A percentile compares a stretch with the other conserved stretches of the same genome.
Evolutionary conservation across 1,139 yeast genomes (phyloP).

Genomic region (Scheffersomyces titani): DNA sequence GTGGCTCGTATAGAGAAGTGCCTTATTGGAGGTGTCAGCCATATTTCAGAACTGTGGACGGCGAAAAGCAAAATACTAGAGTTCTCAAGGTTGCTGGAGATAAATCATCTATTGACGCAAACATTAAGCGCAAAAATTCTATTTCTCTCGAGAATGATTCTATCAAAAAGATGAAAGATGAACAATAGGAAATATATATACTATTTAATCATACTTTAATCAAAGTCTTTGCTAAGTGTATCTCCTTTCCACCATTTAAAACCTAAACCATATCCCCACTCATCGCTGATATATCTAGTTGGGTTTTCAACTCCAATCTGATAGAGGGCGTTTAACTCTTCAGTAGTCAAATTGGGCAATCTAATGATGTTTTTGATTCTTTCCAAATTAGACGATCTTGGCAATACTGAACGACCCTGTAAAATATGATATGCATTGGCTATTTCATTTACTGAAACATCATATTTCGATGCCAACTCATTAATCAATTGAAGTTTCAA

Average conservation of each 20-base stretch:
- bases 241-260: constrained; percentile 41
- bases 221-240: constrained; percentile 14
- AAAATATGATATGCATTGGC: constrained; percentile 40
- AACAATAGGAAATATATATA: neutral
- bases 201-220: constrained; percentile 1
- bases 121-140: neutral
- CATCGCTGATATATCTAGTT: constrained; percentile 32
- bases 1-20: constrained; percentile 76
- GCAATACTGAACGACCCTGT: constrained; percentile 32
- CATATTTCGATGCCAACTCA: constrained; percentile 32
- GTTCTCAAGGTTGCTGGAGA: constrained; percentile 39
- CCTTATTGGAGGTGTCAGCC: constrained; percentile 99
- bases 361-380: constrained; percentile 31
- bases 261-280: constrained; percentile 41
- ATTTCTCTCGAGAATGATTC: neutral
- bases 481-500: constrained; percentile 32
- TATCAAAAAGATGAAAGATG: constrained; percentile 3
- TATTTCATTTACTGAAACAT: constrained; percentile 34
- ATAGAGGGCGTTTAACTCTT: constrained; percentile 45
- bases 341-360: constrained; percentile 41
- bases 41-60: constrained; percentile 83
- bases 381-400: constrained; percentile 40
- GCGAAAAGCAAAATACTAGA: constrained; percentile 50
- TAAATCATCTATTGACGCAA: neutral
- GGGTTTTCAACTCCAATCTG: constrained; percentile 47